phyloP scores from a whole-genome alignment of 768 basidiomycete species.

The Lactifluus hygrophoroides region DNA sequence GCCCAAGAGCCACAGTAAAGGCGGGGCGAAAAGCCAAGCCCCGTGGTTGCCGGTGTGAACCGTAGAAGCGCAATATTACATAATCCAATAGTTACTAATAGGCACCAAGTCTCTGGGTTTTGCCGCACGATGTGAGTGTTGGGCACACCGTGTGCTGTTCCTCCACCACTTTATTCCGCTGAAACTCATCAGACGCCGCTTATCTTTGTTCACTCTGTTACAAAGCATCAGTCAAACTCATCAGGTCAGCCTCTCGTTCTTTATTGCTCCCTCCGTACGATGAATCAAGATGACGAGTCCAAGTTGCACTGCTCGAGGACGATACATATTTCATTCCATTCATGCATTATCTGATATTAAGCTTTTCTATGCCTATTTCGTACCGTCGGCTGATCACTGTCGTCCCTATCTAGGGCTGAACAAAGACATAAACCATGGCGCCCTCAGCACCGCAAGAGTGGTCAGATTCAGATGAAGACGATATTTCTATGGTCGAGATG shows the following conservation, averaged over 20 bases:
- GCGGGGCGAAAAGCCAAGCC: background rate
- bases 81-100: background rate
- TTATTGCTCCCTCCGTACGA: slow-evolving; percentile 1
- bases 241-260: slow-evolving; percentile 9
- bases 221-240: slow-evolving; percentile 1
- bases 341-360: slow-evolving; percentile 76
- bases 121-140: too few species aligned
- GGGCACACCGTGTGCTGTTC: background rate
- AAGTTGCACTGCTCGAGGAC: slow-evolving; percentile 52
- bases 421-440: slow-evolving; percentile 30
- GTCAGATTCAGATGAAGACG: slow-evolving; percentile 76
- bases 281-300: slow-evolving; percentile 78
- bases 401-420: background rate
- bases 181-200: background rate
- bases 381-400: slow-evolving; percentile 16
- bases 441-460: slow-evolving; percentile 47
- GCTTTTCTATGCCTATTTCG: slow-evolving; percentile 19
- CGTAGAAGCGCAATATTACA: background rate
- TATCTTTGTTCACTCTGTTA: background rate
- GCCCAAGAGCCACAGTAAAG: background rate
- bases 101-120: too few species aligned
- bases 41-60: background rate
- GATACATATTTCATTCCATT: slow-evolving; percentile 73
- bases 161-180: background rate
- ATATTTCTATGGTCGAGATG: slow-evolving; percentile 49